A percentile compares a stretch with the other conserved stretches of the same genome.
Evolutionary conservation across 1,284 basidiomycete genomes (phyloP).

Genomic region (Microbotryomycetes sp.): DNA sequence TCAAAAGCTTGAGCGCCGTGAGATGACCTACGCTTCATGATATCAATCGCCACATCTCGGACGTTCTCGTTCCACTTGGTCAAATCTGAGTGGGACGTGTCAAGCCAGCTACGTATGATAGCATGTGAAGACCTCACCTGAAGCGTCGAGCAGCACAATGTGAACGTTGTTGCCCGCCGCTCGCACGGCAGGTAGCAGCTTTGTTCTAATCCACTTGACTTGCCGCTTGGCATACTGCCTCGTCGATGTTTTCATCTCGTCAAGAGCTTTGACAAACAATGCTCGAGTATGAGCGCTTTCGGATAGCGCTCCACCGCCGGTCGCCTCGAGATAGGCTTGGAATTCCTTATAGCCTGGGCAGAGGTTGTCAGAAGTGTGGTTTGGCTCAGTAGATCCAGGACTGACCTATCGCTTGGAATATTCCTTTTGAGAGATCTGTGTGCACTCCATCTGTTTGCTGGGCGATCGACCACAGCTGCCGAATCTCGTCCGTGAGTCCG

Average conservation of each 20-base stretch:
- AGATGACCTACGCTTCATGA: conserved; percentile 24
- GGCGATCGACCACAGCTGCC: conserved; percentile 45
- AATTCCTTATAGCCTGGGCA: conserved; percentile 85
- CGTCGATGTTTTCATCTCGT: conserved; percentile 78
- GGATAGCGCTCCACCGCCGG: conserved; percentile 40
- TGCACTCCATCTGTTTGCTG: conserved; percentile 12
- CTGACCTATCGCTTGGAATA: conserved; percentile 89
- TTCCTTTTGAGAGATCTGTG: conserved; percentile 65
- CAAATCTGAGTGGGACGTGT: conserved; percentile 46
- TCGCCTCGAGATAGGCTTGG: conserved; percentile 51
- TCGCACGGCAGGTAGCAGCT: conserved; percentile 70
- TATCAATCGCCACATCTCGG: conserved; percentile 29
- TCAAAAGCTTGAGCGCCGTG: background rate
- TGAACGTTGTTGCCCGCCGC: conserved; percentile 41
- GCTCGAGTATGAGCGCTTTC: conserved; percentile 2
- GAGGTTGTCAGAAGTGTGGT: background rate
- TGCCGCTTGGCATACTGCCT: conserved; percentile 88
- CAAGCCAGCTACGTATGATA: background rate
- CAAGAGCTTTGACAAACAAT: conserved; percentile 55
- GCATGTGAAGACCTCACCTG: conserved; percentile 47
- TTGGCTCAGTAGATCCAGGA: background rate
- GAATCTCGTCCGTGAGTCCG: conserved; percentile 79
- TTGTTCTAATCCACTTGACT: conserved; percentile 85
- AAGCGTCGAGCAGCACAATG: conserved; percentile 61
- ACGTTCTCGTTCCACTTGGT: conserved; percentile 51